These are phyloP conservation scores for Boletus rex-veris DNA, from an alignment of 768 basidiomycete species.

Conservation along the genomic window DNA sequence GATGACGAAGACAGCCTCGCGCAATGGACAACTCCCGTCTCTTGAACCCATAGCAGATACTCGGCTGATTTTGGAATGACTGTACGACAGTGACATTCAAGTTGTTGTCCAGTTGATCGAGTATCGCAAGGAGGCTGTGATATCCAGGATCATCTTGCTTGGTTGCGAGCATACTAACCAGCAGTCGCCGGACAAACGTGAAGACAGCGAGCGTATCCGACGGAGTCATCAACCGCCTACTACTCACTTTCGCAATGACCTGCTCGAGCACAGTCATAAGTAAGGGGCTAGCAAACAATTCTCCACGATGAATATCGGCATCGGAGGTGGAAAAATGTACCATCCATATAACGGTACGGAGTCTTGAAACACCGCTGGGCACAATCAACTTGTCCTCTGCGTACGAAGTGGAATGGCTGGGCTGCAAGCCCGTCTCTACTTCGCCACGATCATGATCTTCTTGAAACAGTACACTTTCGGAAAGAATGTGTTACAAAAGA, in stretches of 20 bases:
- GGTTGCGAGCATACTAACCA: conserved; percentile 48
- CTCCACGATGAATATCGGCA: conserved; percentile 17
- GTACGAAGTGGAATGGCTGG: conserved; percentile 44
- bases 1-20: conserved; percentile 32
- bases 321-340: conserved; percentile 9
- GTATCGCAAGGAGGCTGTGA: conserved; percentile 28
- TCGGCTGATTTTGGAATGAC: conserved; percentile 34
- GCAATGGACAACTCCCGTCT: conserved; percentile 45
- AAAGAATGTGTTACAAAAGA: conserved; percentile 65
- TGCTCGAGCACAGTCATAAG: conserved; percentile 82
- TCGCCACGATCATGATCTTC: conserved; percentile 57
- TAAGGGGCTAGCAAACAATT: conserved; percentile 64
- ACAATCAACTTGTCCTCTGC: conserved; percentile 52
- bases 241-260: conserved; percentile 35
- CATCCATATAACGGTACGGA: conserved; percentile 84
- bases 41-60: conserved; percentile 37
- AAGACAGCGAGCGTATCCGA: conserved; percentile 63
- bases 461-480: conserved; percentile 74
- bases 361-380: conserved; percentile 76
- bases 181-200: conserved; percentile 62
- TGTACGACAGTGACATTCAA: conserved; percentile 25
- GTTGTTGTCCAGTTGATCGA: conserved; percentile 35
- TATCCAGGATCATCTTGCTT: conserved; percentile 48
- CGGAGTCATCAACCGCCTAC: too few relatives aligned
- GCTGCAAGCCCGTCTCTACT: conserved; percentile 66